Evolutionary conservation across 257 asterid species (phyloP), one percentile per base, ranked within the genome.

Genomic region (Plantago major): DNA sequence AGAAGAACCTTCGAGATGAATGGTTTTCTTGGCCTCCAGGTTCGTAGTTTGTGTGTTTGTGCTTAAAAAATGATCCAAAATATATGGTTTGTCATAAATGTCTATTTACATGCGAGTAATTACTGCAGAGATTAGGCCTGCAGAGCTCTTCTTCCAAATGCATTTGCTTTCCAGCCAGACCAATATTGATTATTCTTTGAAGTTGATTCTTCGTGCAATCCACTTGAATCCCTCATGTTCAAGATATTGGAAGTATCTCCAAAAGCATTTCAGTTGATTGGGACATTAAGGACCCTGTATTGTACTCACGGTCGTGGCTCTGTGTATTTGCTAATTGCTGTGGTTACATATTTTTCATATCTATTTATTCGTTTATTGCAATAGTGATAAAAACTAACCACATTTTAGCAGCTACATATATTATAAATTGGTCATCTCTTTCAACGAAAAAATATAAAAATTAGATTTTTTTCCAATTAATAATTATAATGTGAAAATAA

Each of bases 11-110:
- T 71, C 75, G 30, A 1, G 81, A 86, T 62, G 98, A 88, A 74
- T 91, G 92, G 92, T 71, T 79, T 69, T 81, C 94, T 58, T 91
- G 96, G 98, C 92, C 80, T 46, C 77, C 87, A 86, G 96, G 96
- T 88, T 74, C 46, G 40, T 33, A 33, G 68, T 71, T 67, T 64
- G n/a, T n/a, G n/a, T n/a, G n/a, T n/a, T n/a, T n/a, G 30, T 33
- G 14, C 47, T 58, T 13, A 51, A 49, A 52, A 16, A 40, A 45
- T 48, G 38, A 17, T 42, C 8, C 33, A 14, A 33, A 33, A 33
- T 33, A 7, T 33, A 33, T 33, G 26, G 7, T 33, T 33, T 33
- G 40, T 33, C 40, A 33, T 7, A 33, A 33, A 0, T 33, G 5
- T 33, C 8, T 1, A 19, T 22, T 55, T 50, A 11, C 66, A 3